Conservation (phyloP, 805 yeast genomes). For the Grigorovia yakushimaensis region DNA sequence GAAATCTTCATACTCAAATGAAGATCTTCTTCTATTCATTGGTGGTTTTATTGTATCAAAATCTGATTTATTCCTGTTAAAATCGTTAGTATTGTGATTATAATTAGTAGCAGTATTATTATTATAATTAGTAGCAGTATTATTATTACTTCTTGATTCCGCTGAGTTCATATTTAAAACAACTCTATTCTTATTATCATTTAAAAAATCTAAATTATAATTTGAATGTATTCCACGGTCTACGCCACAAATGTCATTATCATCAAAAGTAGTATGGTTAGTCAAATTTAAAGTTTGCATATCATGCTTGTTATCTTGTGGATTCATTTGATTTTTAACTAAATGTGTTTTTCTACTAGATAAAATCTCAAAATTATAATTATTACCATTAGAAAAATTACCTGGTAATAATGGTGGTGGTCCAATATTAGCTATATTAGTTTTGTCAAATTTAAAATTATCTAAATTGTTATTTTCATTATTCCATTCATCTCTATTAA, state of each 20-base stretch:
- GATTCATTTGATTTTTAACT: conserved; percentile 6
- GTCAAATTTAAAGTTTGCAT: conserved; percentile 5
- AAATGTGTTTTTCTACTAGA: conserved; percentile 4
- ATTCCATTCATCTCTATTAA: background rate
- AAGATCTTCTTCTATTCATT: conserved; percentile 16
- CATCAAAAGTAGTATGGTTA: background rate
- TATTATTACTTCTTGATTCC: no score
- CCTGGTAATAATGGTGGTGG: background rate
- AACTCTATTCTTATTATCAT: background rate
- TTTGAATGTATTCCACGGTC: background rate
- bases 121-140: background rate
- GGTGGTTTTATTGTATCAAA: conserved; percentile 2
- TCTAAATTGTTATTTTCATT: background rate
- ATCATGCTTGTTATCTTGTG: conserved; percentile 10
- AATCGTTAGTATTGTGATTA: background rate
- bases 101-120: background rate
- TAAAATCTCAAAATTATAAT: no score
- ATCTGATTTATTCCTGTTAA: background rate
- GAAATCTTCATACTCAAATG: conserved; percentile 25
- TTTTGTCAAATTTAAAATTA: background rate
- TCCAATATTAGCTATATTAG: background rate
- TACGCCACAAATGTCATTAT: background rate
- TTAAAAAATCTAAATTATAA: background rate
- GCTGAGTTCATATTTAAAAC: background rate
- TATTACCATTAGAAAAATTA: background rate